These are phyloP conservation scores for Stagonosporopsis cucurbitacearum DNA, from an alignment of 2,329 filamentous ascomycete genomes.

Conservation along the genomic window DNA sequence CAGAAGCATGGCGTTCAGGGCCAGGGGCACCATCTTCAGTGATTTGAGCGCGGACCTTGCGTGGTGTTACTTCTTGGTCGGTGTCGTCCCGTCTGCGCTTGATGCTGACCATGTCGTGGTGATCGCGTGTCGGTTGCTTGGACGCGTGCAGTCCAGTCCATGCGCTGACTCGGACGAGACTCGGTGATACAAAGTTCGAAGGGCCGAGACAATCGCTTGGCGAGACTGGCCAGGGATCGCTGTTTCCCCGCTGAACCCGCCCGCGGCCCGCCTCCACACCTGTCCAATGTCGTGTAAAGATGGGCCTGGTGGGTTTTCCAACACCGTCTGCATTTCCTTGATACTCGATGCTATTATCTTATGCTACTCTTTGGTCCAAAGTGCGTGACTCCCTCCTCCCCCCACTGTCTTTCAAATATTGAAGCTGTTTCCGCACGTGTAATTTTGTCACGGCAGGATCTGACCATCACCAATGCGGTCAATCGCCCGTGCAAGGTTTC, in stretches of 20 bases:
- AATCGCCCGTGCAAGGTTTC: slow-evolving; percentile 12
- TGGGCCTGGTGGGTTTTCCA: not conserved
- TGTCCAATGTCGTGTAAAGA: not conserved
- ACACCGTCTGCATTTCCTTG: too few relatives aligned
- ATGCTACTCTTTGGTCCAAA: not conserved
- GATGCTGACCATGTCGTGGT: slow-evolving; percentile 37
- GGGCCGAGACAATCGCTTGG: slow-evolving; percentile 7
- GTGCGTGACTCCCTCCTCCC: not conserved
- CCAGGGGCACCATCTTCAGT: slow-evolving; percentile 19
- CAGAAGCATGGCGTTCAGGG: slow-evolving; percentile 27
- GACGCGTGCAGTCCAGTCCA: slow-evolving; percentile 33
- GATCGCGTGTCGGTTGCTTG: slow-evolving; percentile 14
- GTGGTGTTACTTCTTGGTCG: slow-evolving; percentile 33
- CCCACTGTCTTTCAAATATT: not conserved
- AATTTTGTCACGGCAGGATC: slow-evolving; percentile 1
- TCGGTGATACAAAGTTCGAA: slow-evolving; percentile 13
- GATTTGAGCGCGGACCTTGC: slow-evolving; percentile 34
- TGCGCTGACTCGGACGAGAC: slow-evolving; percentile 16
- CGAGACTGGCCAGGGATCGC: slow-evolving; percentile 3
- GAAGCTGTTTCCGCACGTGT: slow-evolving; percentile 6
- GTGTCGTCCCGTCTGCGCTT: slow-evolving; percentile 40
- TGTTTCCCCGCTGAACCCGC: slow-evolving; percentile 18
- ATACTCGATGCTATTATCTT: not conserved
- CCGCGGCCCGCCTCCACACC: slow-evolving; percentile 10
- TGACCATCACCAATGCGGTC: slow-evolving; percentile 11